phyloP scores from a whole-genome alignment of 495 filamentous ascomycete species.

The Apodospora peruviana region DNA sequence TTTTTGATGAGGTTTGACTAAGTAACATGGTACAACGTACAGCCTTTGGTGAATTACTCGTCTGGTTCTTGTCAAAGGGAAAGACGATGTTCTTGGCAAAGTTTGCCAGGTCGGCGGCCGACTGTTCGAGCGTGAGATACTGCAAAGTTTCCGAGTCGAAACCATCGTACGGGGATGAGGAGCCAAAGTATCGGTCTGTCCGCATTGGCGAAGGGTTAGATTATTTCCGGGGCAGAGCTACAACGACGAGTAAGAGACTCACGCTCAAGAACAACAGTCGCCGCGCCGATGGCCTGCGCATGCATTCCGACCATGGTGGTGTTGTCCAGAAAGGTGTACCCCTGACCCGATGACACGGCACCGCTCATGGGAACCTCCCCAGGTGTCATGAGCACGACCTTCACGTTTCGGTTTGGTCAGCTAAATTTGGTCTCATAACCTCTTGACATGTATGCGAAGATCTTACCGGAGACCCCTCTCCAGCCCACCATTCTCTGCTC shows the following conservation, averaged over 20 bases:
- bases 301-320: conserved; percentile 43
- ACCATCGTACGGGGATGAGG: conserved; percentile 52
- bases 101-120: conserved; percentile 54
- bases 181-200: conserved; percentile 54
- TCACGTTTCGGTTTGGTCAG: background rate
- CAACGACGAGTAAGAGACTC: conserved; percentile 9
- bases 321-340: conserved; percentile 44
- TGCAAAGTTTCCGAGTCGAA: conserved; percentile 53
- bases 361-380: conserved; percentile 46
- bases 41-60: conserved; percentile 46
- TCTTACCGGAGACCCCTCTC: conserved; percentile 15
- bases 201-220: background rate
- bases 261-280: conserved; percentile 54
- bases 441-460: background rate
- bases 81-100: conserved; percentile 56
- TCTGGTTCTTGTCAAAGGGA: conserved; percentile 48
- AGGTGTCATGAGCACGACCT: conserved; percentile 53
- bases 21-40: conserved; percentile 5
- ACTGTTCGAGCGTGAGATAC: conserved; percentile 55
- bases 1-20: background rate
- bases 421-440: background rate
- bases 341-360: conserved; percentile 24
- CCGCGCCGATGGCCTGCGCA: conserved; percentile 51
- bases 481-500: conserved; percentile 15
- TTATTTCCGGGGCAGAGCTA: background rate